Evolutionary conservation across 108 stramenopile species (phyloP).

Genomic region (Cyclostephanos invisitatus): DNA sequence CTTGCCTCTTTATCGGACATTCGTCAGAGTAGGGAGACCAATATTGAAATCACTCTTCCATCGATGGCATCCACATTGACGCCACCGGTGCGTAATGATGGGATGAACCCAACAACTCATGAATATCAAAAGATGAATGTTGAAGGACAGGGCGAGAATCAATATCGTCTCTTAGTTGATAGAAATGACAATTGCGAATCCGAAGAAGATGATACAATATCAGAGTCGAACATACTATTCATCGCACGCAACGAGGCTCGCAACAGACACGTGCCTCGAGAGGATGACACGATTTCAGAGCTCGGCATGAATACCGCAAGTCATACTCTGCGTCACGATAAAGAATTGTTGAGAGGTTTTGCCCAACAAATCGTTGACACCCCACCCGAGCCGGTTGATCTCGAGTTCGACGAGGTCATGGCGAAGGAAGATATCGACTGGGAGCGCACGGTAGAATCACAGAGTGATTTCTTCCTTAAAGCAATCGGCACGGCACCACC

Average conservation of each 20-base stretch:
- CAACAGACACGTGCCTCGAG: conserved; percentile 14
- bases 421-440: conserved; percentile 10
- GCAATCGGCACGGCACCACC: conserved; percentile 17
- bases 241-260: conserved; percentile 1
- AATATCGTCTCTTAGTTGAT: conserved; percentile 13
- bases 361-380: conserved; percentile 5
- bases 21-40: conserved; percentile 5
- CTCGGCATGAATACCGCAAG: conserved; percentile 44
- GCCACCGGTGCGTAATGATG: neutral
- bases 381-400: conserved; percentile 30
- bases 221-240: neutral
- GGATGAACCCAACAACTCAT: conserved; percentile 1
- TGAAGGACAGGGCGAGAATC: conserved; percentile 23
- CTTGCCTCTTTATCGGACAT: conserved; percentile 19
- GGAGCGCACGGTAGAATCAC: neutral
- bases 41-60: conserved; percentile 18
- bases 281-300: conserved; percentile 44
- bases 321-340: conserved; percentile 25
- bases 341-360: neutral
- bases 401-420: conserved; percentile 28
- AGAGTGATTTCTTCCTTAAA: conserved; percentile 29
- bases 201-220: conserved; percentile 14
- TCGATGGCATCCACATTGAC: conserved; percentile 8
- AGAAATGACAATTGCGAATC: neutral
- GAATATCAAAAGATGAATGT: conserved; percentile 33